These are phyloP conservation scores for Trichophyton simii DNA, from an alignment of 2,329 filamentous ascomycete genomes.

Conservation along the genomic window DNA sequence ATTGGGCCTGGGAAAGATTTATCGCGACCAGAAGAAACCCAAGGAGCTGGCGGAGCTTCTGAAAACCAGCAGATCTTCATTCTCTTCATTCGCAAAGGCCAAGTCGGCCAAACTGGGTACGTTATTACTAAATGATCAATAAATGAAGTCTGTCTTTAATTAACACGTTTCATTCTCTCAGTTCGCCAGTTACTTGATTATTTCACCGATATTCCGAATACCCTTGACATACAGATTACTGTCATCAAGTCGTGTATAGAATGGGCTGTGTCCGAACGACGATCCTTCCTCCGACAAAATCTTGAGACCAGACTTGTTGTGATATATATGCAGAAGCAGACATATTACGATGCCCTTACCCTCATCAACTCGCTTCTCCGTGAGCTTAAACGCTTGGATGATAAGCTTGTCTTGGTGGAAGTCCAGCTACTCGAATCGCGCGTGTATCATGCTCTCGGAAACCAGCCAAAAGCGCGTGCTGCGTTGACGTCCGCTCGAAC, in stretches of 20 bases:
- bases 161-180: slow-evolving; percentile 26
- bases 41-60: slow-evolving; percentile 82
- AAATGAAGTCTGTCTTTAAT: background rate
- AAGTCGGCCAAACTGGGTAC: slow-evolving; percentile 96
- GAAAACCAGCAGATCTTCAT: slow-evolving; percentile 74
- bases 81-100: slow-evolving; percentile 95
- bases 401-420: slow-evolving; percentile 95
- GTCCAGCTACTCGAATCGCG: slow-evolving; percentile 94
- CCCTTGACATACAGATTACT: slow-evolving; percentile 81
- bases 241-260: slow-evolving; percentile 99
- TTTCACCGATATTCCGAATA: slow-evolving; percentile 86
- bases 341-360: slow-evolving; percentile 91
- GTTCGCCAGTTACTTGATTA: slow-evolving; percentile 95
- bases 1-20: slow-evolving; percentile 80
- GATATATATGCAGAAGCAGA: slow-evolving; percentile 93
- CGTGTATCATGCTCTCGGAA: slow-evolving; percentile 94
- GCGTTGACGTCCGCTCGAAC: slow-evolving; percentile 90
- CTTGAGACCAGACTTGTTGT: slow-evolving; percentile 89
- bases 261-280: slow-evolving; percentile 89
- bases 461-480: slow-evolving; percentile 88
- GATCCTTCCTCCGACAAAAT: slow-evolving; percentile 93
- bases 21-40: slow-evolving; percentile 66
- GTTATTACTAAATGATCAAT: slow-evolving; percentile 19
- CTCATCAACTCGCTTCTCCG: slow-evolving; percentile 93
- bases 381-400: slow-evolving; percentile 94